These are phyloP conservation scores for Sanguinoderma infundibulare DNA, from an alignment of 1,284 basidiomycete species.

Conservation along the genomic window DNA sequence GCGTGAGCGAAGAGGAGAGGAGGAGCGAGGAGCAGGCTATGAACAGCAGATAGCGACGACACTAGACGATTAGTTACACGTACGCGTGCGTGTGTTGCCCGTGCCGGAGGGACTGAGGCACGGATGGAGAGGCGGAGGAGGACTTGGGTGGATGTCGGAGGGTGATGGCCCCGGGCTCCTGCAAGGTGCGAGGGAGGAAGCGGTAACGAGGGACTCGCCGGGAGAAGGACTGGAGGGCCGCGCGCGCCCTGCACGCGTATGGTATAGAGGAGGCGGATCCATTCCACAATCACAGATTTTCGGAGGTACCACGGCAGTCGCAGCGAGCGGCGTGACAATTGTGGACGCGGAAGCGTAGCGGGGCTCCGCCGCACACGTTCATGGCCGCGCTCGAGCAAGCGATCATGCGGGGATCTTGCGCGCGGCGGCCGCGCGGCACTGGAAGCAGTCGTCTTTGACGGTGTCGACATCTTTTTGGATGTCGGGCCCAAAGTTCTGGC, in stretches of 20 bases:
- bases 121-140: not conserved
- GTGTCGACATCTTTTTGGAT: conserved; percentile 44
- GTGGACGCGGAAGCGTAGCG: not conserved
- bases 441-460: conserved; percentile 45
- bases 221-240: not conserved
- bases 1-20: not conserved
- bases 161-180: not conserved
- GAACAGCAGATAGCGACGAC: conserved; percentile 18
- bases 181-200: not conserved
- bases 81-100: conserved; percentile 20
- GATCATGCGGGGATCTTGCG: conserved; percentile 34
- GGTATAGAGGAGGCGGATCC: not conserved
- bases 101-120: not conserved
- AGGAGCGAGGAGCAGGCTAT: not conserved
- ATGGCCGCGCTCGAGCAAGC: not conserved
- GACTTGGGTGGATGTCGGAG: not conserved
- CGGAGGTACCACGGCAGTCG: not conserved
- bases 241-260: conserved; percentile 15
- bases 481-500: conserved; percentile 44
- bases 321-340: not conserved
- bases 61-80: conserved; percentile 17
- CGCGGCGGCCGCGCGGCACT: conserved; percentile 41
- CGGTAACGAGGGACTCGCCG: not conserved
- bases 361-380: not conserved
- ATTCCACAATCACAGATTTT: not conserved